Percentiles rank a stretch among this genome's conserved stretches.
Evolutionary conservation across 345 rosid species (phyloP).

Genomic region (Aquilaria yunnanensis): DNA sequence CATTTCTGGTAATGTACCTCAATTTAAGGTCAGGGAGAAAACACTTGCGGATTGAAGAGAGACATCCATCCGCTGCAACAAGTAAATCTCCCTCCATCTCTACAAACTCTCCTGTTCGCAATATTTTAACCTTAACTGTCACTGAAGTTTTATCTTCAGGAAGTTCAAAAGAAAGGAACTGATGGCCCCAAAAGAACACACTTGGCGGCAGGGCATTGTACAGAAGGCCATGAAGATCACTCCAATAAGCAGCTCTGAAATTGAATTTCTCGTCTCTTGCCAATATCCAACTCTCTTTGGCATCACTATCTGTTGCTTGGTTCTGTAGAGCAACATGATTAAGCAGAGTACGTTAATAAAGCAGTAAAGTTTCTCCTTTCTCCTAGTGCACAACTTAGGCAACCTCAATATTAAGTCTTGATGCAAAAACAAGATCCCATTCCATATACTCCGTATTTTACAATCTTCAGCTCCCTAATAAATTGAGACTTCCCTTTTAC

Average conservation of each 20-base stretch:
- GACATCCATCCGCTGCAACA: slow-evolving; percentile 79
- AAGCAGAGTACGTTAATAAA: too few species aligned
- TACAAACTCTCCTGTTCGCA: slow-evolving; percentile 33
- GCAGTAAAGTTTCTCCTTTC: too few species aligned
- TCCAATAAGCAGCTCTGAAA: slow-evolving; percentile 81
- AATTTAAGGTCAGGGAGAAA: slow-evolving; percentile 56
- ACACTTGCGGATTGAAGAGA: slow-evolving; percentile 52
- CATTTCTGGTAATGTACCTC: slow-evolving; percentile 35
- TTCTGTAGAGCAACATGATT: slow-evolving; percentile 31
- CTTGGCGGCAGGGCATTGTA: slow-evolving; percentile 36
- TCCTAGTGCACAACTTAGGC: too few species aligned
- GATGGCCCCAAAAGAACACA: slow-evolving; percentile 60
- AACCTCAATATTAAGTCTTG: too few species aligned
- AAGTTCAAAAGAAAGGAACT: slow-evolving; percentile 40
- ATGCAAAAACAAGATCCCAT: too few species aligned
- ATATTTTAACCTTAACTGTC: slow-evolving; percentile 38
- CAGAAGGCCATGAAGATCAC: slow-evolving; percentile 61
- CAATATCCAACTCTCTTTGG: slow-evolving; percentile 26
- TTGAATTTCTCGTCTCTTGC: slow-evolving; percentile 63
- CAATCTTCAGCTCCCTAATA: too few species aligned
- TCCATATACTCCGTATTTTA: too few species aligned
- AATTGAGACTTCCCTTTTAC: too few species aligned
- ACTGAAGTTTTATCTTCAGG: slow-evolving; percentile 41
- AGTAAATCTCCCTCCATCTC: slow-evolving; percentile 60
- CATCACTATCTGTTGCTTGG: slow-evolving; percentile 37